Conservation (phyloP, 345 rosid genomes). For the Salix caprea region DNA sequence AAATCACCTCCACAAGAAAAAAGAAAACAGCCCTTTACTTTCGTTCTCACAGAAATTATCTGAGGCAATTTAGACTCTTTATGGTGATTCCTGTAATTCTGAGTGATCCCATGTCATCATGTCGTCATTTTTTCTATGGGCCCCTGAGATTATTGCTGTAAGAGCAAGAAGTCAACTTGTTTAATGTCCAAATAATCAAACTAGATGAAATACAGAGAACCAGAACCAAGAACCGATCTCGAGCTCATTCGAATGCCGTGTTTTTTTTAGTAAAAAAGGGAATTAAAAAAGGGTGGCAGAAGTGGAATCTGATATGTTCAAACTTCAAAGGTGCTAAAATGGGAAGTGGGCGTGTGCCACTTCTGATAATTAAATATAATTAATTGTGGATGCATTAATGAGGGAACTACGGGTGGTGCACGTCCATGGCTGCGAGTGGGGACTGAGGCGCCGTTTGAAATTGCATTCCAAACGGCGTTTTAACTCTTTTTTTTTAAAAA, state of each 20-base stretch:
- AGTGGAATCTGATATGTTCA: slow-evolving; percentile 6
- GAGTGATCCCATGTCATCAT: slow-evolving; percentile 1
- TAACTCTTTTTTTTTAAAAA: no score
- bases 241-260: background rate
- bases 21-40: background rate
- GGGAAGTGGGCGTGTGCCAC: background rate
- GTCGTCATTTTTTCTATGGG: background rate
- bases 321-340: background rate
- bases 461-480: no score
- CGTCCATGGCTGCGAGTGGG: background rate
- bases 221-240: background rate
- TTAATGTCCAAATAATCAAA: background rate
- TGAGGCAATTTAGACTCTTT: background rate
- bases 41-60: slow-evolving; percentile 1
- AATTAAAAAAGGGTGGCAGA: background rate
- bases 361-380: background rate
- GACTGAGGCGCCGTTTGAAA: background rate
- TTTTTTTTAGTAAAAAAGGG: background rate
- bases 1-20: background rate
- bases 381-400: no score
- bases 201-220: background rate
- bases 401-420: background rate
- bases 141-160: background rate
- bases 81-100: background rate
- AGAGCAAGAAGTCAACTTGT: background rate